phyloP scores from a whole-genome alignment of 805 yeast species.

The Wickerhamomyces canadensis region DNA sequence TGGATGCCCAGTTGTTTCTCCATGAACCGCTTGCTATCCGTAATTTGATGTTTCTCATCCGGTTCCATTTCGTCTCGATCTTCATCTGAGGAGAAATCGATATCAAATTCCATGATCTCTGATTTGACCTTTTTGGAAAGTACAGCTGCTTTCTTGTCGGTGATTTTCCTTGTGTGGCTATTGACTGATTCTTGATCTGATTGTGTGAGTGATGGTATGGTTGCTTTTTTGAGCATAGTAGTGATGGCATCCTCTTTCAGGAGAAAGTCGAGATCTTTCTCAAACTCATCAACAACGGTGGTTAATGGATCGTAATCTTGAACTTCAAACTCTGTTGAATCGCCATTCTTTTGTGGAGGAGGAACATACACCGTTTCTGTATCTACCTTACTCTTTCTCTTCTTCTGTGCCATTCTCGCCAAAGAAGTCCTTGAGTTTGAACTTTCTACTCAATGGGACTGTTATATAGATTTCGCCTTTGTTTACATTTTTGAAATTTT shows the following conservation, averaged over 20 bases:
- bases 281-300: constrained; percentile 12
- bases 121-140: constrained; percentile 9
- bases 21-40: not conserved
- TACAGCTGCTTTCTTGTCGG: not conserved
- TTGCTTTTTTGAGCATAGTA: too few relatives aligned
- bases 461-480: too few relatives aligned
- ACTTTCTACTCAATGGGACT: too few relatives aligned
- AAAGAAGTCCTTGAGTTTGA: too few relatives aligned
- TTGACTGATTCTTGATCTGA: too few relatives aligned
- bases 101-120: constrained; percentile 18
- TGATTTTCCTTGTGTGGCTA: not conserved
- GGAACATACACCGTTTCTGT: constrained; percentile 5
- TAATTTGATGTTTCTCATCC: not conserved
- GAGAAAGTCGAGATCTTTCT: constrained; percentile 15
- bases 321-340: not conserved
- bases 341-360: constrained; percentile 3
- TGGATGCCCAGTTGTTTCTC: not conserved
- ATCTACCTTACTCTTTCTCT: constrained; percentile 4
- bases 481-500: too few relatives aligned
- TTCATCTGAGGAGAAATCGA: constrained; percentile 11
- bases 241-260: constrained; percentile 3
- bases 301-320: constrained; percentile 16
- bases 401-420: constrained; percentile 5
- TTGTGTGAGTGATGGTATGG: not conserved
- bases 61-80: constrained; percentile 9